phyloP scores from a whole-genome alignment of 139 green algal species.

The Gonium pectorale region DNA sequence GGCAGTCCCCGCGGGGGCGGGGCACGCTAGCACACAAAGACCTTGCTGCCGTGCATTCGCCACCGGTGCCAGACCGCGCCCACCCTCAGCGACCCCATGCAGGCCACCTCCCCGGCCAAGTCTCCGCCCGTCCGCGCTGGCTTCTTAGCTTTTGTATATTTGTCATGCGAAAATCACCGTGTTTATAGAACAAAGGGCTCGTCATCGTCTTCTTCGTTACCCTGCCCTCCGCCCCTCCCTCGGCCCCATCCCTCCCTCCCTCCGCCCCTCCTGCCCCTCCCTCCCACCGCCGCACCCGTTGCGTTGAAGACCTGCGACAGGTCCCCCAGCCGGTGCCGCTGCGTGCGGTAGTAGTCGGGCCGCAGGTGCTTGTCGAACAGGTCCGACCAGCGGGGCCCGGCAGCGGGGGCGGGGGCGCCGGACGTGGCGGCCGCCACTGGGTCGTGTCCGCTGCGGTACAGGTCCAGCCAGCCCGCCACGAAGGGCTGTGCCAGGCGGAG shows the following conservation, averaged over 20 bases:
- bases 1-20: no score
- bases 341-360: slow-evolving; percentile 55
- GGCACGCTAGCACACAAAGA: no score
- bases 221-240: neutral
- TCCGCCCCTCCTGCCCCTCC: neutral
- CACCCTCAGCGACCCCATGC: no score
- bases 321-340: slow-evolving; percentile 45
- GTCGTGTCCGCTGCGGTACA: slow-evolving; percentile 16
- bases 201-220: no score
- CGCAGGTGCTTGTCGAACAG: slow-evolving; percentile 60
- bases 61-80: no score
- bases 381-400: slow-evolving; percentile 48
- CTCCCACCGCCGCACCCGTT: neutral
- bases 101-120: no score
- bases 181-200: no score
- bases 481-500: slow-evolving; percentile 65
- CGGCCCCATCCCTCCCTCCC: neutral
- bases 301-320: slow-evolving; percentile 12
- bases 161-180: no score
- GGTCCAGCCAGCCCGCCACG: slow-evolving; percentile 53
- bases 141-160: no score
- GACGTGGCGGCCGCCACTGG: neutral
- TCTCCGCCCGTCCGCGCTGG: no score
- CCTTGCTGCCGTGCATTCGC: no score
- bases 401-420: neutral